Conservation (phyloP, 208 protist genomes). For the Leishmania martiniquensis region DNA sequence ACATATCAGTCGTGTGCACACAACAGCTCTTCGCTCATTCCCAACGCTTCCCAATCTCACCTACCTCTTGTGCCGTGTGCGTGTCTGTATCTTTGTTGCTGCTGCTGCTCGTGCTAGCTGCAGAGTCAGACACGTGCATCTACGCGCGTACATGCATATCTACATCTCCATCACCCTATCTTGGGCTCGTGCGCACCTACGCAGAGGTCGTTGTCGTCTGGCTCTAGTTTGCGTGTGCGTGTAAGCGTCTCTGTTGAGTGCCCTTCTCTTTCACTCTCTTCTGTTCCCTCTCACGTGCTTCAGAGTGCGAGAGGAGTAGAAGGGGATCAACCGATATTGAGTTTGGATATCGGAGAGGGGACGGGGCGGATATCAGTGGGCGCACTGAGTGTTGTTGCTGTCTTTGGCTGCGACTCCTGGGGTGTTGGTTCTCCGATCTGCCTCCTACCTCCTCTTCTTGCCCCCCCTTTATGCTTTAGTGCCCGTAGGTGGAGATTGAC, state of each 20-base stretch:
- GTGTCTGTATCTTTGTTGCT: neutral
- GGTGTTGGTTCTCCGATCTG: too few species aligned
- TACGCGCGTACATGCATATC: neutral
- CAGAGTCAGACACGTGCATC: neutral
- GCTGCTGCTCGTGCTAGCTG: neutral
- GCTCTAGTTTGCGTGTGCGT: neutral
- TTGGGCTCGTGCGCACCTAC: neutral
- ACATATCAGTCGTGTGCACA: neutral
- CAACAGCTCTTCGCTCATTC: constrained; percentile 4
- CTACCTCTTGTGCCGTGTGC: neutral
- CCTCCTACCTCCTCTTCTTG: too few species aligned
- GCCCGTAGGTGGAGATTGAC: too few species aligned
- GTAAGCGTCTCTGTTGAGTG: neutral
- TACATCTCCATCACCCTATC: neutral
- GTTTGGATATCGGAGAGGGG: too few species aligned
- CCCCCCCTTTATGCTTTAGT: too few species aligned
- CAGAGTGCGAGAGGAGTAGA: too few species aligned
- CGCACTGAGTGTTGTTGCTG: too few species aligned
- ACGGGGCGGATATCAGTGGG: too few species aligned
- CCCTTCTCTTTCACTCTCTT: too few species aligned
- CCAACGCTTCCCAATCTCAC: neutral
- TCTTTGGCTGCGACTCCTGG: too few species aligned
- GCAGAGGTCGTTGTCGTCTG: neutral
- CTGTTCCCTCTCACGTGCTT: too few species aligned
- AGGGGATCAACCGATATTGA: too few species aligned